Base-by-base conservation (phyloP, 805 yeast genomes). In the Yamadazyma tumulicola region DNA sequence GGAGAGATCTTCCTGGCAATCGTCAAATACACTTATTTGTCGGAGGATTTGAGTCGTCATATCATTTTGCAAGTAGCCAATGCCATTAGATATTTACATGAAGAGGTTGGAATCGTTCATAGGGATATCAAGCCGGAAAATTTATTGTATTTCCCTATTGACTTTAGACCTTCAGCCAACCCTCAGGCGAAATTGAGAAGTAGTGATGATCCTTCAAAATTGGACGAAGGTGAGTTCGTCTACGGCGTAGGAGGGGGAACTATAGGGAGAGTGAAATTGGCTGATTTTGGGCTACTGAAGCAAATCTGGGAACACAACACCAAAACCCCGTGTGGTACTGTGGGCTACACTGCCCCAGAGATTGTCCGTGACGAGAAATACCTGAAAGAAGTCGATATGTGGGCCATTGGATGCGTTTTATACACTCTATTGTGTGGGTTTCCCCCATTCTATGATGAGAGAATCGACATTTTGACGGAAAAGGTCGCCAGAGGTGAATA, bases 301-400 rank as follows among this genome's bases (percentile, higher is more conserved):
- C 85, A 88, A 53, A 79, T 91, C 20, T 83, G 88, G 80, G 85
- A 83, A 51, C 75, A 81, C 31, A 85, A 85, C 49, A 85, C 97
- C 15, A 86, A 87, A 72, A 93, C 98, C 0, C 98, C 98, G 0
- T 93, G 98, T 63, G 98, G 98, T 33, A 93, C 98, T 1, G 96
- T 93, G 12, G 97, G 97, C 3, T 93, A 93, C 54, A 91, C 97
- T 2, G 98, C 98, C 0, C 98, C 98, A 0, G 98, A 93, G 59
- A 91, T 93, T 48, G 97, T 93, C 26, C 80, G 83, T 45, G 97
- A 93, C 58, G 95, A 89, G 64, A 73, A 80, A 30, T 93, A 93
- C 55, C 85, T 96, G 1, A 87, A 85, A 64, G 83, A 88, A 44
- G 98, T 93, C 23, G 98, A 93, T 57, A 86, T 93, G 93, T 93